Evolutionary conservation across 768 basidiomycete genomes (phyloP).

Genomic region (Psilocybe subaeruginosa): DNA sequence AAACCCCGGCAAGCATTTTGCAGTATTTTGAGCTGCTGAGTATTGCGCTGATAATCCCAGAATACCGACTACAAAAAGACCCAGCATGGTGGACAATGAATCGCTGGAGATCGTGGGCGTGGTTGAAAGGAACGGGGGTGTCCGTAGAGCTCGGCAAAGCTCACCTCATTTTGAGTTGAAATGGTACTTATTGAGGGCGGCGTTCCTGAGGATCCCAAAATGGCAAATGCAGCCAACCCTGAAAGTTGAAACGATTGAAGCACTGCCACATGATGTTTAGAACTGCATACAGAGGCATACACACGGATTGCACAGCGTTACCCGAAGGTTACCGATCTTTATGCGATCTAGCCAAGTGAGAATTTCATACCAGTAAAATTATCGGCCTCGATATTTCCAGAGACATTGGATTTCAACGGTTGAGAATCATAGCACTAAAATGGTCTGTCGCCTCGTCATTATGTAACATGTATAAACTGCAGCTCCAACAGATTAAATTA

Average conservation of each 20-base stretch:
- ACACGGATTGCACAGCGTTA: no score
- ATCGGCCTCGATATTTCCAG: no score
- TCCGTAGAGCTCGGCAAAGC: slow-evolving; percentile 12
- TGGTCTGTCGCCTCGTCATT: no score
- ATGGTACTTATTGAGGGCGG: neutral
- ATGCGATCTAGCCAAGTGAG: no score
- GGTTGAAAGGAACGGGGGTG: slow-evolving; percentile 3
- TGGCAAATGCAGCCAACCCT: neutral
- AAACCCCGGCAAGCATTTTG: slow-evolving; percentile 22
- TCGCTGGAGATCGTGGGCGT: slow-evolving; percentile 1
- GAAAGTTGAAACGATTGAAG: neutral
- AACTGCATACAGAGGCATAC: no score
- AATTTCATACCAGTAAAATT: no score
- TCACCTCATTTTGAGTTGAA: slow-evolving; percentile 6
- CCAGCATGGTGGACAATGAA: slow-evolving; percentile 16
- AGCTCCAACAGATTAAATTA: no score
- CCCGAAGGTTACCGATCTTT: no score
- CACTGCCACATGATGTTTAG: neutral
- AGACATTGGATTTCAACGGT: no score
- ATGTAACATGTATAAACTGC: no score
- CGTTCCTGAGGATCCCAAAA: slow-evolving; percentile 13
- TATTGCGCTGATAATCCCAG: slow-evolving; percentile 15
- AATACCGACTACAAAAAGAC: slow-evolving; percentile 11
- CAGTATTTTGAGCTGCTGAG: slow-evolving; percentile 20
- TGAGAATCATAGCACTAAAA: no score